These are phyloP conservation scores for Eutrema japonicum DNA, from an alignment of 345 rosid species.

Conservation along the genomic window DNA sequence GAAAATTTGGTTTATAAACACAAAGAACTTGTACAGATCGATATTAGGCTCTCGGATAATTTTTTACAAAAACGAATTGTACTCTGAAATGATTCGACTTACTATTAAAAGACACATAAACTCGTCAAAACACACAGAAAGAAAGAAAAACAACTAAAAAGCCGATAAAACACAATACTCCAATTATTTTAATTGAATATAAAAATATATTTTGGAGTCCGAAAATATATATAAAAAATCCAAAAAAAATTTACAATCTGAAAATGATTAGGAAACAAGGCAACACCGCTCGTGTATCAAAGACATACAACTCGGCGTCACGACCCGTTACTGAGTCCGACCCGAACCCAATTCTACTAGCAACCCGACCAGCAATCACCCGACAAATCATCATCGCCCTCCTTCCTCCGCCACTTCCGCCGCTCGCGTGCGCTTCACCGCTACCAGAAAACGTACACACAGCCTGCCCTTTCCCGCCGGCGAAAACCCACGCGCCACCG, in stretches of 20 bases:
- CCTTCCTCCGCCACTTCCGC: constrained; percentile 73
- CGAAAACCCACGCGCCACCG: constrained; percentile 54
- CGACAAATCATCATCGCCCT: constrained; percentile 85
- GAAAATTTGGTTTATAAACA: no score
- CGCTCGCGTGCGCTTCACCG: constrained; percentile 68
- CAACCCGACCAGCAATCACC: constrained; percentile 82
- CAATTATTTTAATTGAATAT: background rate
- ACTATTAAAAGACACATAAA: no score
- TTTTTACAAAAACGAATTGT: no score
- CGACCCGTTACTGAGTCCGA: constrained; percentile 77
- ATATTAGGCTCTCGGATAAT: no score
- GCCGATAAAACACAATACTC: background rate
- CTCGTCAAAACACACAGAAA: no score
- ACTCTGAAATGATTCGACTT: no score
- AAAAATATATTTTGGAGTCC: background rate
- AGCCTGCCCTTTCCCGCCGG: constrained; percentile 44
- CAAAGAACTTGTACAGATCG: no score
- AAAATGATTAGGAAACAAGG: constrained; percentile 90
- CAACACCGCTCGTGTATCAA: constrained; percentile 81
- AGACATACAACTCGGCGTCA: constrained; percentile 73
- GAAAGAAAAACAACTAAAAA: background rate
- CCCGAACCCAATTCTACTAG: constrained; percentile 48
- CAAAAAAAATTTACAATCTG: constrained; percentile 51
- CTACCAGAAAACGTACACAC: constrained; percentile 74
- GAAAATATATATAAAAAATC: background rate